Evolutionary conservation across 179 eudicot species (phyloP).

Genomic region (Kewa caespitosa): DNA sequence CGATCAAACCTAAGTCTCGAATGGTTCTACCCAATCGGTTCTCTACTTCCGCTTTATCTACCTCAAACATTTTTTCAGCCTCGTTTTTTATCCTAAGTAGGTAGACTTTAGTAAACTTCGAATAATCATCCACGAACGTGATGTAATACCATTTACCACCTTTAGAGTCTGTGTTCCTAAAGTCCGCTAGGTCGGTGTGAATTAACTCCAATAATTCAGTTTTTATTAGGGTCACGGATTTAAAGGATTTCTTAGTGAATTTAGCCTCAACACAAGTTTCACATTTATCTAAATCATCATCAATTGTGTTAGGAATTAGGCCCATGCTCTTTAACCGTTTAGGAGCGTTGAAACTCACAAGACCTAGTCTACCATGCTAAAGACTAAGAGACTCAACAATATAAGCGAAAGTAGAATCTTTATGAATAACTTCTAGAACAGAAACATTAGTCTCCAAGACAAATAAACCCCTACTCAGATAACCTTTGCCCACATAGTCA

Average conservation of each 20-base stretch:
- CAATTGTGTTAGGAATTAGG: not conserved
- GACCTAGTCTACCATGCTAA: not conserved
- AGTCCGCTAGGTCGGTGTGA: not conserved
- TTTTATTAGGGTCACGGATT: not conserved
- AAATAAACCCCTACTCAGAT: not conserved
- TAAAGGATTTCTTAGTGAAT: not conserved
- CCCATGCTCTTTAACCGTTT: not conserved
- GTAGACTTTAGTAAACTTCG: not conserved
- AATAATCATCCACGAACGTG: slow-evolving; percentile 7
- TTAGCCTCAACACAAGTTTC: not conserved
- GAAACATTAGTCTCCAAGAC: not conserved
- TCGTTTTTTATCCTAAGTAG: not conserved
- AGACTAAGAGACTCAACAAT: not conserved
- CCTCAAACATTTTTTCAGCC: not conserved
- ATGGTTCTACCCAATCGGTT: not conserved
- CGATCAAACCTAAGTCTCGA: not conserved
- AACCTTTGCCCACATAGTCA: not conserved
- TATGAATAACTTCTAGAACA: too few relatives aligned
- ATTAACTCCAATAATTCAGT: slow-evolving; percentile 2
- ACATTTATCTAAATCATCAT: not conserved
- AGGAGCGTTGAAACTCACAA: not conserved
- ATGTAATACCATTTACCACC: slow-evolving; percentile 9
- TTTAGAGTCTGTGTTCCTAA: not conserved
- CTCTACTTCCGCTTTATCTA: not conserved
- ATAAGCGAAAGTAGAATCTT: not conserved